Conservation (phyloP, 164 flowering plant species). For the Euptelea pleiosperma region DNA sequence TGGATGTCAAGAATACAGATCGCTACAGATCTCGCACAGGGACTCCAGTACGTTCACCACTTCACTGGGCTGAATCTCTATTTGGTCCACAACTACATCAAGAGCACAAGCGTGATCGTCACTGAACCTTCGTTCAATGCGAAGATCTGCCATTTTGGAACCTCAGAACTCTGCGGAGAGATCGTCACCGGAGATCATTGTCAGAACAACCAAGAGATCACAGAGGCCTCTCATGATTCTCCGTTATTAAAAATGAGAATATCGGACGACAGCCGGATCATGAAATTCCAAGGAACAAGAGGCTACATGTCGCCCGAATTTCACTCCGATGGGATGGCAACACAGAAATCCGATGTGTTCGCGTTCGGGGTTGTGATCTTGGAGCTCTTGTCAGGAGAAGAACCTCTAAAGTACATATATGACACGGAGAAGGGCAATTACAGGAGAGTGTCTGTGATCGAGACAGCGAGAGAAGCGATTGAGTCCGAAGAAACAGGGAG, state of each 20-base stretch:
- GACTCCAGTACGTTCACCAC: conserved; percentile 73
- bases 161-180: conserved; percentile 67
- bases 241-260: too few relatives aligned
- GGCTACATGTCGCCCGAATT: conserved; percentile 90
- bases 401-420: conserved; percentile 50
- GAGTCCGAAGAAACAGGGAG: conserved; percentile 27
- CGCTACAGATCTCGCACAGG: conserved; percentile 72
- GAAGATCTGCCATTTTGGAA: conserved; percentile 70
- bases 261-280: conserved; percentile 11
- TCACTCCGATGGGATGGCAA: conserved; percentile 38
- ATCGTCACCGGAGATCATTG: conserved; percentile 12
- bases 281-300: conserved; percentile 48
- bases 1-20: conserved; percentile 74
- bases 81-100: conserved; percentile 61
- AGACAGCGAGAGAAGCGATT: conserved; percentile 45
- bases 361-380: conserved; percentile 73
- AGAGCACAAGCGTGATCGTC: conserved; percentile 50
- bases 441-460: conserved; percentile 40
- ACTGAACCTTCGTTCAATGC: conserved; percentile 51
- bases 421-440: conserved; percentile 36
- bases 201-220: background rate
- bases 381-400: conserved; percentile 70
- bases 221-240: conserved; percentile 1
- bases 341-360: conserved; percentile 70
- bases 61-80: conserved; percentile 29